Conservation (phyloP, 306 rosid genomes). For the Lablab purpureus region DNA sequence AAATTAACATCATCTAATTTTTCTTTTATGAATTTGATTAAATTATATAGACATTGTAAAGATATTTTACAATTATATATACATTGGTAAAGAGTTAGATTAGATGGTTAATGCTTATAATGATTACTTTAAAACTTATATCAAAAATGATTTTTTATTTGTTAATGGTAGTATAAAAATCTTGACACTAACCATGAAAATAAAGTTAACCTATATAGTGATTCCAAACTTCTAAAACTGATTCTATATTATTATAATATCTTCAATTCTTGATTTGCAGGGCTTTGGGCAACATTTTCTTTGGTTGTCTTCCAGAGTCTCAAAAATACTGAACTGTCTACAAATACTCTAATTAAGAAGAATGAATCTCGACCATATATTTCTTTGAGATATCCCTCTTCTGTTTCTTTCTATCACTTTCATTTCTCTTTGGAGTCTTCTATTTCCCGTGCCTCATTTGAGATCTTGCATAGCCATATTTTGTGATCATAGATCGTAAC, state of each 20-base stretch:
- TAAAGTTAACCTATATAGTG: not conserved
- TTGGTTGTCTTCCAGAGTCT: not conserved
- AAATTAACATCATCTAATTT: not conserved
- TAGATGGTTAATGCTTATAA: not conserved
- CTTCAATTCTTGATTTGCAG: not conserved
- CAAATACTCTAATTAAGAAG: not conserved
- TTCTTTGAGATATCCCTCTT: constrained; percentile 20
- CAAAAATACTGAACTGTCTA: not conserved
- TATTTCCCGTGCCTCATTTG: not conserved
- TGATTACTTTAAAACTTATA: not conserved
- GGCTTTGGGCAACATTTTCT: not conserved
- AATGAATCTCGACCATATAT: constrained; percentile 43
- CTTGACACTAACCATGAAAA: not conserved
- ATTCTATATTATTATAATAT: not conserved
- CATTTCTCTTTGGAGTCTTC: not conserved
- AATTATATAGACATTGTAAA: not conserved
- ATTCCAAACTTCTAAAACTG: not conserved
- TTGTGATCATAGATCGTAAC: not conserved
- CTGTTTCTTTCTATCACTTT: not conserved
- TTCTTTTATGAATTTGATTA: not conserved
- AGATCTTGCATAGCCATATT: constrained; percentile 7
- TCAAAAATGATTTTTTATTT: not conserved
- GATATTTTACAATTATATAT: not conserved
- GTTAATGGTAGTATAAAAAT: not conserved
- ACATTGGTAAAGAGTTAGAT: not conserved